These are phyloP conservation scores for Aspergillus fructus DNA, from an alignment of 2,329 filamentous ascomycete species.

Conservation along the genomic window DNA sequence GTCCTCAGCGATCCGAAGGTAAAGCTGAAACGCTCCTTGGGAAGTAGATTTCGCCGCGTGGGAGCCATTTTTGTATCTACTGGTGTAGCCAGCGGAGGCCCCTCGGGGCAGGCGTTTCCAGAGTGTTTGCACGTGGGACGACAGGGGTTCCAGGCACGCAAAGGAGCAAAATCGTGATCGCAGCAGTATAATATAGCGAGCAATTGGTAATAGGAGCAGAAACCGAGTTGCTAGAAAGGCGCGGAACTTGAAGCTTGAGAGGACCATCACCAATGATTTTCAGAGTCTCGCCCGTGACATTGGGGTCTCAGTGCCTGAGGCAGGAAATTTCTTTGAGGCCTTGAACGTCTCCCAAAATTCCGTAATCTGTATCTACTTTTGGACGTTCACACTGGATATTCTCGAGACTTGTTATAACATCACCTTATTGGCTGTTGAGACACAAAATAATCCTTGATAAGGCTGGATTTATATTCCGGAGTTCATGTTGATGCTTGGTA, in stretches of 20 bases:
- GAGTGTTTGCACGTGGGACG: background rate
- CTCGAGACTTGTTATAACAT: too few species aligned
- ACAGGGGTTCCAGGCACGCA: background rate
- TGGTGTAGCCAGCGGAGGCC: conserved; percentile 20
- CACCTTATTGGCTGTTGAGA: too few species aligned
- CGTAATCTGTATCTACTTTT: background rate
- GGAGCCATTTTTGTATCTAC: conserved; percentile 35
- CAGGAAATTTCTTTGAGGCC: background rate
- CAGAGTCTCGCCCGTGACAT: conserved; percentile 5
- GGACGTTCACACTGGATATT: background rate
- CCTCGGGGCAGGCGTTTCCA: conserved; percentile 20
- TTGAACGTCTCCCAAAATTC: background rate
- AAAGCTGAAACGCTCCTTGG: conserved; percentile 67
- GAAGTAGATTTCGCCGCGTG: conserved; percentile 41
- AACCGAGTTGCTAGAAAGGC: background rate
- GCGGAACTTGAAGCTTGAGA: background rate
- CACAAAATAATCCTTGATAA: too few species aligned
- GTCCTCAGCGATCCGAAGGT: conserved; percentile 69
- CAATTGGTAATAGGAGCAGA: background rate
- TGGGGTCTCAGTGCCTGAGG: conserved; percentile 20
- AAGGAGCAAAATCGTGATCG: background rate
- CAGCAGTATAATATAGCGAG: background rate
- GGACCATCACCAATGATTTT: background rate
- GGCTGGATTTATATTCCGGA: too few species aligned
- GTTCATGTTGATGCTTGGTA: too few species aligned